Evolutionary conservation across 139 green algal genomes (phyloP).

Genomic region (Micromonas commoda): DNA sequence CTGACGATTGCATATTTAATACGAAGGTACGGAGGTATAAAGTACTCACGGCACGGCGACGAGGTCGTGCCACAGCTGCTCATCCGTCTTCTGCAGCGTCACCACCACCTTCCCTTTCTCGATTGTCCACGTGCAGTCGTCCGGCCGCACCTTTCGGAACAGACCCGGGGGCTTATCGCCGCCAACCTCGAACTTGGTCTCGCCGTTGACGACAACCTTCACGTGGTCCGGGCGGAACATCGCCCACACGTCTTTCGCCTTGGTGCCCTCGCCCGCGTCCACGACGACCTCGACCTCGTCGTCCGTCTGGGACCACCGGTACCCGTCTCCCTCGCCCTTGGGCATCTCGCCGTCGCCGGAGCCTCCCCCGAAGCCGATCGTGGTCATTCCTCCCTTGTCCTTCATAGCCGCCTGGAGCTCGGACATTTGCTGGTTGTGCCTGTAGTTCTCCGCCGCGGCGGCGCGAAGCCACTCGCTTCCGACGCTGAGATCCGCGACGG

Average conservation of each 20-base stretch:
- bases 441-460: constrained; percentile 11
- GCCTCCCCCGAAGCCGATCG: not conserved
- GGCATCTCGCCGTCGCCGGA: not conserved
- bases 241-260: not conserved
- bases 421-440: not conserved
- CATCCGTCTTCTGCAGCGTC: not conserved
- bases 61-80: not conserved
- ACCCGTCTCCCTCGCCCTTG: not conserved
- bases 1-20: no score
- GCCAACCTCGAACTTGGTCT: not conserved
- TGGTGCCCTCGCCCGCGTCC: not conserved
- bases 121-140: constrained; percentile 24
- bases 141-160: not conserved
- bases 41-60: not conserved
- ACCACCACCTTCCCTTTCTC: not conserved
- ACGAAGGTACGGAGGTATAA: no score
- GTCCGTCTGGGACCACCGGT: constrained; percentile 12
- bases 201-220: not conserved
- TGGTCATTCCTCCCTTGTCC: not conserved
- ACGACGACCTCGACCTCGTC: constrained; percentile 17
- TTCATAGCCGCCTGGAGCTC: constrained; percentile 4
- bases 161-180: no score
- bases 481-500: not conserved
- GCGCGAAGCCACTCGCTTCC: not conserved
- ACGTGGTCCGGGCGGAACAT: not conserved